Percentiles rank a stretch among this genome's conserved stretches.
phyloP scores from a whole-genome alignment of 306 rosid species.

The Cotoneaster glaucophyllus region DNA sequence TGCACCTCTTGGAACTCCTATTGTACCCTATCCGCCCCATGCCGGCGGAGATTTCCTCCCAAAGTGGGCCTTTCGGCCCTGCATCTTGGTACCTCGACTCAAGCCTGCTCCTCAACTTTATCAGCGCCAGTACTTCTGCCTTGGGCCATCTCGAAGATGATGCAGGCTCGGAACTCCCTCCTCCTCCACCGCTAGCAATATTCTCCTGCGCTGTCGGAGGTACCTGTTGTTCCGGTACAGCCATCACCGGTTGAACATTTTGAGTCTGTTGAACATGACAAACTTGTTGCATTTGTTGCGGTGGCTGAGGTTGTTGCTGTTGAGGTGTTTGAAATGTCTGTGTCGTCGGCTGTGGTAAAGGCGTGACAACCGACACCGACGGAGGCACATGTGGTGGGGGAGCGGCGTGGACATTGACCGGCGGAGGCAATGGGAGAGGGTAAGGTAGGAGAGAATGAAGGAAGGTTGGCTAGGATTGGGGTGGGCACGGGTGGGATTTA shows the following conservation, averaged over 20 bases:
- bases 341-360: background rate
- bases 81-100: conserved; percentile 35
- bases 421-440: conserved; percentile 30
- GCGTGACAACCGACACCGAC: background rate
- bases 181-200: conserved; percentile 8
- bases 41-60: conserved; percentile 36
- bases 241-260: background rate
- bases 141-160: conserved; percentile 50
- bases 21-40: conserved; percentile 32
- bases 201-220: conserved; percentile 3
- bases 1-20: conserved; percentile 30
- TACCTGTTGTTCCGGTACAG: conserved; percentile 16
- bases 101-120: conserved; percentile 35
- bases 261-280: background rate
- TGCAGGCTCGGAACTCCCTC: conserved; percentile 4
- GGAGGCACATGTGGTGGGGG: conserved; percentile 16
- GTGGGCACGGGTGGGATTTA: no score
- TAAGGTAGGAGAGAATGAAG: no score
- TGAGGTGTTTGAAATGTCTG: background rate
- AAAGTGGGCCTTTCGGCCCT: conserved; percentile 45
- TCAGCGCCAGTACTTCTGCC: conserved; percentile 34
- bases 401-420: background rate
- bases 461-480: no score
- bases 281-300: background rate
- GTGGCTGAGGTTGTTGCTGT: background rate